Percentiles rank a stretch among this genome's conserved stretches.
Conservation (phyloP, 352 stramenopile genomes). For the Pythium aquatile region DNA sequence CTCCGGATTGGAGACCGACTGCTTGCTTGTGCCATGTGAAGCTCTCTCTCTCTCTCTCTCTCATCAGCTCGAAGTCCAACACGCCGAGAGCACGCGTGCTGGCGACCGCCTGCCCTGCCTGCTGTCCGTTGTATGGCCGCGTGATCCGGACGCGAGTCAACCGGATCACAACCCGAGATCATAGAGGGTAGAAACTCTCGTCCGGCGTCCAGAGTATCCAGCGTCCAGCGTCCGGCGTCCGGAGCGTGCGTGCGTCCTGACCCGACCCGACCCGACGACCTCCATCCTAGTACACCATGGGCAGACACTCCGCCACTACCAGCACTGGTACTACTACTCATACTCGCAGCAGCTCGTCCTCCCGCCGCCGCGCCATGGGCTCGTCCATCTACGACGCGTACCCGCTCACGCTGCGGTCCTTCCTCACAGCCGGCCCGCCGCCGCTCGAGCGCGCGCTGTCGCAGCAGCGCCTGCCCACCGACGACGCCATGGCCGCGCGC, state of each 20-base stretch:
- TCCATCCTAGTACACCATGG: not conserved
- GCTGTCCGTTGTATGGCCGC: not conserved
- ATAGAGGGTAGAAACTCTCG: not conserved
- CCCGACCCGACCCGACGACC: too few relatives aligned
- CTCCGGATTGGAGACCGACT: too few relatives aligned
- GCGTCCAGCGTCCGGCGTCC: not conserved
- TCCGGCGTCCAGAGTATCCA: not conserved
- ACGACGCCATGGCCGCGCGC: conserved; percentile 17
- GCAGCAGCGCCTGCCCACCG: conserved; percentile 15
- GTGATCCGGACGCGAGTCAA: not conserved
- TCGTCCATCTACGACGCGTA: conserved; percentile 71
- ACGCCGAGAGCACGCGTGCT: not conserved
- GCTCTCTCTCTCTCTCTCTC: not conserved
- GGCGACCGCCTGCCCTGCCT: not conserved
- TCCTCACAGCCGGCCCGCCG: conserved; percentile 21
- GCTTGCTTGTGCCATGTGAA: not conserved
- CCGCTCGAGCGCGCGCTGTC: conserved; percentile 36
- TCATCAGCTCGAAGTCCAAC: not conserved
- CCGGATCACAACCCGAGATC: not conserved
- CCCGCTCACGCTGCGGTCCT: conserved; percentile 44
- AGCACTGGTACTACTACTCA: not conserved
- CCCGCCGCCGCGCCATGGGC: not conserved
- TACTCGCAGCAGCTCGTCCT: not conserved
- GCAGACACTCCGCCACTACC: not conserved
- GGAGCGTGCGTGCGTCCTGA: too few relatives aligned